Evolutionary conservation across 345 rosid genomes (phyloP).

Genomic region (Sisymbrium irio): DNA sequence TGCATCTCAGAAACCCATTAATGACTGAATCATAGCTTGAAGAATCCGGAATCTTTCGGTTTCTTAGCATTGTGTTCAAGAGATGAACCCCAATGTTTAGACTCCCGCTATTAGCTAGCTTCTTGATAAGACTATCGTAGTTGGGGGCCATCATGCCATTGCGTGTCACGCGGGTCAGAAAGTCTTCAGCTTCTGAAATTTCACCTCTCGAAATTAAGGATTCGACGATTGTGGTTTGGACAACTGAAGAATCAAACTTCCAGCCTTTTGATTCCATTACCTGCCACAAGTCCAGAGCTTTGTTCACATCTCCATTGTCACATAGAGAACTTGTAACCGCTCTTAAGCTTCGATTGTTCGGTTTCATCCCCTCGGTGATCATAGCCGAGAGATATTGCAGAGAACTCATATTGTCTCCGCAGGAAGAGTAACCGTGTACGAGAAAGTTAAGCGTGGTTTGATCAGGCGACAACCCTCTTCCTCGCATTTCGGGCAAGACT

Average conservation of each 20-base stretch:
- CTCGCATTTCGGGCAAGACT: constrained; percentile 49
- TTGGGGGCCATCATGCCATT: constrained; percentile 25
- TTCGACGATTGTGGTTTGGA: constrained; percentile 48
- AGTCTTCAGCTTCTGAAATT: constrained; percentile 52
- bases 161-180: constrained; percentile 46
- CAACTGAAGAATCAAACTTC: constrained; percentile 41
- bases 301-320: constrained; percentile 45
- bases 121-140: constrained; percentile 59
- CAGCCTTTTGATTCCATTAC: constrained; percentile 55
- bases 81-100: constrained; percentile 55
- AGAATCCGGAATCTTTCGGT: constrained; percentile 42
- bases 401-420: constrained; percentile 44
- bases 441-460: constrained; percentile 70
- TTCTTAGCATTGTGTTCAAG: constrained; percentile 62
- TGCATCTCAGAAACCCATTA: constrained; percentile 41
- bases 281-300: constrained; percentile 47
- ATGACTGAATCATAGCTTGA: constrained; percentile 60
- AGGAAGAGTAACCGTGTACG: constrained; percentile 49
- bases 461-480: constrained; percentile 42
- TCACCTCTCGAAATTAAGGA: constrained; percentile 46
- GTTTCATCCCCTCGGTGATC: constrained; percentile 56
- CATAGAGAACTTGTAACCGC: constrained; percentile 39
- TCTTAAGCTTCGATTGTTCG: constrained; percentile 60
- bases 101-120: constrained; percentile 44
- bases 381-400: constrained; percentile 48